Evolutionary conservation across 805 yeast species (phyloP), one percentile per base, ranked within the genome.

Genomic region (Yarrowia divulgata): DNA sequence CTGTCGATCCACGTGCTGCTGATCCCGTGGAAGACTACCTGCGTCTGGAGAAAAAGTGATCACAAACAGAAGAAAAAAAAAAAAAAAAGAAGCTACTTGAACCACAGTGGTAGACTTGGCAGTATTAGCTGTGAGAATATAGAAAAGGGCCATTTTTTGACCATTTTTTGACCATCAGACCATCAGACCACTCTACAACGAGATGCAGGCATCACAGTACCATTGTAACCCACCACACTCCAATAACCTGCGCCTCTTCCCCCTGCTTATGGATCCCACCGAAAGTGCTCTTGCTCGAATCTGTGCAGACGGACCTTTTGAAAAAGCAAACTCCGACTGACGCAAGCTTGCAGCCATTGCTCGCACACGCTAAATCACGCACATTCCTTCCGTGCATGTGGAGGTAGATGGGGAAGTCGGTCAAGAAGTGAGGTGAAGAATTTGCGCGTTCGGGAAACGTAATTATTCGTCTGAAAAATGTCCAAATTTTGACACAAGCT

Each of bases 331-430:
- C 39, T 6, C 12, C 34, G 35, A 16, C 16, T n/a, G n/a, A n/a
- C n/a, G n/a, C n/a, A n/a, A n/a, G n/a, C 39, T 14, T 49, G 54
- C 54, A 32, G 37, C 32, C 13, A 14, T 23, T 48, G 35, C 18
- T 29, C 7, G 12, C 4, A 14, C 34, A 49, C 39, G 54, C 54
- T 49, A 49, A 49, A 49, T 32, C 14, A 32, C 54, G 54, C 54
- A 49, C 54, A 49, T 49, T 49, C 54, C 39, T 48, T 48, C 52
- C 37, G 35, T 48, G 23, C 52, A 48, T 48, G 52, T 48, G 52
- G 52, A 48, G 52, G 34, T 2, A 39, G 40, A 13, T 10, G 16
- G 40, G 40, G 16, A 16, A 8, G 40, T 9, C 3, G 13, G 40
- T 12, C 3, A 5, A 13, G 29, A 4, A 4, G 29, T 23, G 29